These are phyloP conservation scores for Macrolepiota albuminosa DNA, from an alignment of 768 basidiomycete species.

Conservation along the genomic window DNA sequence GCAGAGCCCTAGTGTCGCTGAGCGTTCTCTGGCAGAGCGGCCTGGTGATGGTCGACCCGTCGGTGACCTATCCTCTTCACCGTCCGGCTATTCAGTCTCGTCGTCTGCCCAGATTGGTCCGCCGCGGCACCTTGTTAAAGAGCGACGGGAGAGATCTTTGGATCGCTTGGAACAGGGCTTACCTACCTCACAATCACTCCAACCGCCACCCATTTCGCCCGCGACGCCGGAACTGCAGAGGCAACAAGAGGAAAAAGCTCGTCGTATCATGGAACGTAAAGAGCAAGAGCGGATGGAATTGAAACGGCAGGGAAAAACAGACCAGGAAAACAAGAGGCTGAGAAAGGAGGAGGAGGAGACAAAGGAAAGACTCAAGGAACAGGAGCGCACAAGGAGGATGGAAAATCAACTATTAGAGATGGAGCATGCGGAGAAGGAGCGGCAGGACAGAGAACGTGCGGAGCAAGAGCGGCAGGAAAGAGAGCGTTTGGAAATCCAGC, in stretches of 20 bases:
- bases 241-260: slow-evolving; percentile 6
- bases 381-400: neutral
- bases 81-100: neutral
- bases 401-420: neutral
- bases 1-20: slow-evolving; percentile 4
- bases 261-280: slow-evolving; percentile 5
- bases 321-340: slow-evolving; percentile 1
- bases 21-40: neutral
- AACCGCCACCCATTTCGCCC: neutral
- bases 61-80: neutral
- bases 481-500: neutral
- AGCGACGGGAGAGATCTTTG: slow-evolving; percentile 1
- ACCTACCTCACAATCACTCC: neutral
- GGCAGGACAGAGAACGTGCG: neutral
- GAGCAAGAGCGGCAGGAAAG: neutral
- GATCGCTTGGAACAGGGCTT: neutral
- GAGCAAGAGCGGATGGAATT: slow-evolving; percentile 10
- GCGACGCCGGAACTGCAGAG: neutral
- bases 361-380: slow-evolving; percentile 1
- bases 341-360: slow-evolving; percentile 1
- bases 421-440: neutral
- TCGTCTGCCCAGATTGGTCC: neutral
- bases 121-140: neutral
- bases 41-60: neutral
- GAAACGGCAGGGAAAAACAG: slow-evolving; percentile 4